Percentiles rank a stretch among this genome's conserved stretches.
These are phyloP conservation scores for Ustilaginoidea virens DNA, from an alignment of 2,329 filamentous ascomycete species.

Conservation along the genomic window DNA sequence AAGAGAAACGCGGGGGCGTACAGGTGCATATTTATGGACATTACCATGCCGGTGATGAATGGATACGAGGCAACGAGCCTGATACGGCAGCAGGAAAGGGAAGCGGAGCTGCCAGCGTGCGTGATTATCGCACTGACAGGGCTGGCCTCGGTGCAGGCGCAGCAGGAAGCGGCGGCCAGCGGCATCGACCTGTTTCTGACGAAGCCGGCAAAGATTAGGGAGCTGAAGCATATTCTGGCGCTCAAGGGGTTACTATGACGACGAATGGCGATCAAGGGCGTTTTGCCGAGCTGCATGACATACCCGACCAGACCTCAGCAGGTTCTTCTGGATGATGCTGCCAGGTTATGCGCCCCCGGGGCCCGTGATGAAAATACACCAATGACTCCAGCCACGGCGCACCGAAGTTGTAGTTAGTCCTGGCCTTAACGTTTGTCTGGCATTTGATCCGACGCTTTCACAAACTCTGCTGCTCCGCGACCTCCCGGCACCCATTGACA, in stretches of 20 bases:
- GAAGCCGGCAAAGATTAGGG: slow-evolving; percentile 28
- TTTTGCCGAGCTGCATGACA: no score
- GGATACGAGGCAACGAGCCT: slow-evolving; percentile 28
- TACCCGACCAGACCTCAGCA: no score
- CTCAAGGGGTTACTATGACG: neutral
- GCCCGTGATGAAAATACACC: no score
- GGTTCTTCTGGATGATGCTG: no score
- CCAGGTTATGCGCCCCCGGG: no score
- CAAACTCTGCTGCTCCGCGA: no score
- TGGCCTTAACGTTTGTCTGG: no score
- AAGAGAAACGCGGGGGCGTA: slow-evolving; percentile 6
- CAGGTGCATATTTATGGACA: slow-evolving; percentile 22
- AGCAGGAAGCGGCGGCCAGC: slow-evolving; percentile 32
- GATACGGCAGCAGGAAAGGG: slow-evolving; percentile 31
- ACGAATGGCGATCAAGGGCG: no score
- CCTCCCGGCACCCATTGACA: no score
- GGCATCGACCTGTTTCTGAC: slow-evolving; percentile 37
- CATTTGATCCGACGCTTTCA: no score
- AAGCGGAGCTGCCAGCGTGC: slow-evolving; percentile 22
- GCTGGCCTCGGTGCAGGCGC: slow-evolving; percentile 27
- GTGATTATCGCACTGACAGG: slow-evolving; percentile 35
- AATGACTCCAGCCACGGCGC: no score
- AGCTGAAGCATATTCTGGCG: slow-evolving; percentile 10
- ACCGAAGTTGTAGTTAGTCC: no score
- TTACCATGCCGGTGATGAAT: slow-evolving; percentile 39